These are phyloP conservation scores for Brettanomyces anomalus DNA, from an alignment of 805 yeast species.

Conservation along the genomic window DNA sequence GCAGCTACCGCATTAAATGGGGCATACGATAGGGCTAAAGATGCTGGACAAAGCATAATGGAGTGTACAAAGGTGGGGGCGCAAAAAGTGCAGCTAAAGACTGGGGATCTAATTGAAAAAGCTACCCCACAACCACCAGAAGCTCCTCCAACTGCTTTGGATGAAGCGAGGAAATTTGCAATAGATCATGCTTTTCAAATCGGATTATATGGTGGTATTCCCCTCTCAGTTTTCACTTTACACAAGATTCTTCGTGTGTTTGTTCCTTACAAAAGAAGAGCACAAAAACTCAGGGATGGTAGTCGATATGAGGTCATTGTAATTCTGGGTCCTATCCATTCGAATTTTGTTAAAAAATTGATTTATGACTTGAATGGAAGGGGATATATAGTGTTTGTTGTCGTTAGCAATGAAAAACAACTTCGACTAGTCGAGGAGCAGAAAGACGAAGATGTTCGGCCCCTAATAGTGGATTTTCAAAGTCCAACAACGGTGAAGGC, in stretches of 20 bases:
- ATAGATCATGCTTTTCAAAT: constrained; percentile 1
- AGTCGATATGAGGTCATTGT: constrained; percentile 69
- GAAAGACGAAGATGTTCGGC: constrained; percentile 59
- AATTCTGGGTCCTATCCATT: constrained; percentile 68
- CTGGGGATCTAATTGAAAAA: background rate
- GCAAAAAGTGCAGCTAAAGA: background rate
- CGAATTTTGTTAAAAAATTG: constrained; percentile 59
- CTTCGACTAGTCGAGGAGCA: constrained; percentile 44
- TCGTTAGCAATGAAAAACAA: constrained; percentile 58
- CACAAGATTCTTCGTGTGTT: constrained; percentile 4
- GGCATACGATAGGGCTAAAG: background rate
- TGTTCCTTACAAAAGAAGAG: constrained; percentile 34
- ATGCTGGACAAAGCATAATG: background rate
- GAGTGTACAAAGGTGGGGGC: background rate
- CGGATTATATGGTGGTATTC: constrained; percentile 2
- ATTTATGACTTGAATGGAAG: constrained; percentile 69
- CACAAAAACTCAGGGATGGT: constrained; percentile 55
- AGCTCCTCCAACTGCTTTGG: background rate
- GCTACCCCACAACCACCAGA: background rate
- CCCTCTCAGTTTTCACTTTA: constrained; percentile 4
- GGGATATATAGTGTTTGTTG: constrained; percentile 74
- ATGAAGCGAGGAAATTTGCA: background rate
- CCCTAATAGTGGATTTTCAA: constrained; percentile 45
- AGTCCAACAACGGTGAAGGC: constrained; percentile 32
- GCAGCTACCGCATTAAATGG: background rate